These are phyloP conservation scores for Yamadazyma ubonensis DNA, from an alignment of 805 yeast genomes.

Conservation along the genomic window DNA sequence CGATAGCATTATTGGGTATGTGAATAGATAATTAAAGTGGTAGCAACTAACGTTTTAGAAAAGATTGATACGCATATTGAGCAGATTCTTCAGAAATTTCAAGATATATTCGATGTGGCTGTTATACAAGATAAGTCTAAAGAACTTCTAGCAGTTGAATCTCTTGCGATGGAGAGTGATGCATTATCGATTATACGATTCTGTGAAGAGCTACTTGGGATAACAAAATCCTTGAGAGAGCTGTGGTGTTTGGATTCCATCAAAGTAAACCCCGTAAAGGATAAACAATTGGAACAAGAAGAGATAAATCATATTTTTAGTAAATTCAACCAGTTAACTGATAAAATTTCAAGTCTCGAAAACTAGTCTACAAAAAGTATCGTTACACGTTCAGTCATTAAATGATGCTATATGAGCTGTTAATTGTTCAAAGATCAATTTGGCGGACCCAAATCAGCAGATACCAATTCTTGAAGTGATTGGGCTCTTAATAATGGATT, in stretches of 20 bases:
- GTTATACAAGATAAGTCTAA: constrained; percentile 40
- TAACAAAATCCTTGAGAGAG: constrained; percentile 51
- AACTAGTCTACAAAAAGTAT: not conserved
- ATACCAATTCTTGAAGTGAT: constrained; percentile 1
- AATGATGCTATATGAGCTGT: constrained; percentile 2
- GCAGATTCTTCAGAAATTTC: constrained; percentile 50
- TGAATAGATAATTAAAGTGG: constrained; percentile 7
- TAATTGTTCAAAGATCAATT: not conserved
- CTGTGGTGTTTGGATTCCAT: constrained; percentile 58
- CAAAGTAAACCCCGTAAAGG: constrained; percentile 27
- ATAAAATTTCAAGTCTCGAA: constrained; percentile 26
- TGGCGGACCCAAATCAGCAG: not conserved
- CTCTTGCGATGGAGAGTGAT: constrained; percentile 54
- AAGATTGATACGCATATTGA: constrained; percentile 53
- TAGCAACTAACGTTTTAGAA: constrained; percentile 35
- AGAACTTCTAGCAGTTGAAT: constrained; percentile 50
- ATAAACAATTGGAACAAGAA: constrained; percentile 18
- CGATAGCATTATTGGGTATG: constrained; percentile 28
- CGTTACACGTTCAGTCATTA: constrained; percentile 11
- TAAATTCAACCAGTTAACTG: constrained; percentile 36
- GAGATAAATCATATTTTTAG: constrained; percentile 26
- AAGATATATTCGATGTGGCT: constrained; percentile 51
- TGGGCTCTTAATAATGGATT: not conserved
- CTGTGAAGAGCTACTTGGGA: constrained; percentile 50
- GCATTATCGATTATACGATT: constrained; percentile 50